Percentiles rank a stretch among this genome's conserved stretches.
Evolutionary conservation across 164 flowering plant species (phyloP).

Genomic region (Berberis vulgaris): DNA sequence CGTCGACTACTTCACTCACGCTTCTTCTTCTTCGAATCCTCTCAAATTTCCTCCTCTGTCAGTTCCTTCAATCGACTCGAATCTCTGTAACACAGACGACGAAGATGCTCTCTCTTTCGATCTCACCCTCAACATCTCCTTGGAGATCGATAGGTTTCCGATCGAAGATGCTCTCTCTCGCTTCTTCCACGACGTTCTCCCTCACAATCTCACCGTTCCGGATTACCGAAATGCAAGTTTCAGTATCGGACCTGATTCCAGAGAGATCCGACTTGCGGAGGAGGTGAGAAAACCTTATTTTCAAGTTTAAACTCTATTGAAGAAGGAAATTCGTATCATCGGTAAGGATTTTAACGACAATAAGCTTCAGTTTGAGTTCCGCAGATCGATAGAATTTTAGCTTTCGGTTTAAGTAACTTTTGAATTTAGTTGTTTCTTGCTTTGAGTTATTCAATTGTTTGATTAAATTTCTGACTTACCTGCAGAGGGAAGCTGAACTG

Average conservation of each 20-base stretch:
- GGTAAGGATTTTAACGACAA: not conserved
- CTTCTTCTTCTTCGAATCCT: constrained; percentile 11
- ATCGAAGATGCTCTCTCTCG: constrained; percentile 41
- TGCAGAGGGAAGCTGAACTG: not conserved
- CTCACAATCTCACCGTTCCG: constrained; percentile 24
- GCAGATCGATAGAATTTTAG: not conserved
- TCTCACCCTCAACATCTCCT: constrained; percentile 12
- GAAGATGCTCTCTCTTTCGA: constrained; percentile 20
- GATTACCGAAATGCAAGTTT: not conserved
- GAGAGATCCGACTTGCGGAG: not conserved
- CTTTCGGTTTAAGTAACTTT: too few species aligned
- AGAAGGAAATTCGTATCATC: too few species aligned
- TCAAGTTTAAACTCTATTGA: too few species aligned
- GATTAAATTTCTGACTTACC: too few species aligned
- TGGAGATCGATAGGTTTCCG: constrained; percentile 26
- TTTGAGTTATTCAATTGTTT: too few species aligned
- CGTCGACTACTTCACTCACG: constrained; percentile 34
- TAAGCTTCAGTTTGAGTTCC: not conserved
- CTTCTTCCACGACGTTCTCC: constrained; percentile 50
- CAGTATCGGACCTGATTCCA: not conserved
- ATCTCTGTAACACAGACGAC: constrained; percentile 2
- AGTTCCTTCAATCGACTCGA: constrained; percentile 28
- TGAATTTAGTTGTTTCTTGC: too few species aligned
- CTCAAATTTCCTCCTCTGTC: constrained; percentile 37
- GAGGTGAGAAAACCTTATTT: not conserved